phyloP scores from a whole-genome alignment of 176 grass and related monocot species.

The Tuctoria greenei region DNA sequence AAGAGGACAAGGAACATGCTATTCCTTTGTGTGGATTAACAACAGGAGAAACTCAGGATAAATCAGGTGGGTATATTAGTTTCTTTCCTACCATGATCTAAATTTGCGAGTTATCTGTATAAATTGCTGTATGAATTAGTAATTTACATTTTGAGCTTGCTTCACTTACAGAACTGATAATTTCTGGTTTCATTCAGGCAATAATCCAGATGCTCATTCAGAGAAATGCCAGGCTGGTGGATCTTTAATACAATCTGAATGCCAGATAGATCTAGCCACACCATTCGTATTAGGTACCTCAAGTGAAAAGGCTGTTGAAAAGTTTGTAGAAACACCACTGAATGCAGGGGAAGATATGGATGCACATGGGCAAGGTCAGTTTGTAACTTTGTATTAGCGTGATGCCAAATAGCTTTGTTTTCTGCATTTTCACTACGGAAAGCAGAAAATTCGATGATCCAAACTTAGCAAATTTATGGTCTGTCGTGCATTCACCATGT shows the following conservation, averaged over 20 bases:
- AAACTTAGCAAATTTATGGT: not conserved
- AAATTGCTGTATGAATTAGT: not conserved
- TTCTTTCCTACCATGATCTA: slow-evolving; percentile 1
- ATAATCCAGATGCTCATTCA: slow-evolving; percentile 28
- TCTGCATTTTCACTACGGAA: not conserved
- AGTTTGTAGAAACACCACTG: not conserved
- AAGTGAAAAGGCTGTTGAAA: slow-evolving; percentile 9
- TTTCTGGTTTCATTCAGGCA: slow-evolving; percentile 10
- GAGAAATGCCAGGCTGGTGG: slow-evolving; percentile 13
- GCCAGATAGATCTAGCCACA: slow-evolving; percentile 23
- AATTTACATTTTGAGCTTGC: slow-evolving; percentile 17
- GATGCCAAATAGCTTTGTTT: slow-evolving; percentile 13
- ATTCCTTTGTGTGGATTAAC: slow-evolving; percentile 35
- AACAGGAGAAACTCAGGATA: slow-evolving; percentile 42
- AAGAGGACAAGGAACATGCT: slow-evolving; percentile 27
- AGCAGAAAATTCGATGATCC: not conserved
- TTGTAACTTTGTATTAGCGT: slow-evolving; percentile 32
- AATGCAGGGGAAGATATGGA: slow-evolving; percentile 24
- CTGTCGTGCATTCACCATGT: slow-evolving; percentile 4
- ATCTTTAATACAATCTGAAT: slow-evolving; percentile 25
- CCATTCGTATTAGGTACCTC: slow-evolving; percentile 8
- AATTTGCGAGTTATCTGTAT: not conserved
- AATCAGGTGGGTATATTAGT: slow-evolving; percentile 52
- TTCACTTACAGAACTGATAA: slow-evolving; percentile 26
- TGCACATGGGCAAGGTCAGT: slow-evolving; percentile 49